Evolutionary conservation across 352 stramenopile genomes (phyloP), one percentile per base, ranked within the genome.

Genomic region (Pythium apleroticum): DNA sequence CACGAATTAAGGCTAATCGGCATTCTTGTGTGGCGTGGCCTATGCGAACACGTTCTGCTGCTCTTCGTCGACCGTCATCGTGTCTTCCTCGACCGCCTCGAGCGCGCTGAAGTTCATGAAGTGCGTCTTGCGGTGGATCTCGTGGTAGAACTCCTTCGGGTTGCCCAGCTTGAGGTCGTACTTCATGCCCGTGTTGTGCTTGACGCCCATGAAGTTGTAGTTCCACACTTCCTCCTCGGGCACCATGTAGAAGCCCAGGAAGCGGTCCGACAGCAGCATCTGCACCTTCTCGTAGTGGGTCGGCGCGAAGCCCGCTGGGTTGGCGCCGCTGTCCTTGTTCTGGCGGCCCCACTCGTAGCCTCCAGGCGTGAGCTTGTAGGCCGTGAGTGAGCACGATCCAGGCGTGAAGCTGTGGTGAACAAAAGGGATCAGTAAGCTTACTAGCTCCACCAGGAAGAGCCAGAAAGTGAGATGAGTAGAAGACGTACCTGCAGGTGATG

Each of bases 141-240:
- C 97, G 66, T 98, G 89, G 80, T 99, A 99, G 72, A 99, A 99
- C 62, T 96, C 94, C 74, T 98, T 98, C n/a, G 98, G 98, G 71
- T 98, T 97, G 68, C 97, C 97, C 37, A 99, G 88, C 69, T 97
- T 98, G 37, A 99, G 77, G 67, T 90, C 81, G 73, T 99, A 99
- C 68, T 99, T 96, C 97, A 99, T 99, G 39, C 85, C 89, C 22
- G 85, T 89, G 56, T 93, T 98, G 85, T 99, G 97, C 73, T 99
- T 99, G 46, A 99, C 96, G 58, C 97, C 98, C 88, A 99, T 98
- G 71, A 99, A 99, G 73, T 99, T 99, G 83, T 99, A 99, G 80
- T 99, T 99, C 98, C 98, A 99, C 56, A 98, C 80, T 22, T 98
- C 94, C 63, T 98, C 95, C 52, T 98, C 94, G 9, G 98, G 98